These are phyloP conservation scores for Decorospora gaudefroyi DNA, from an alignment of 2,329 filamentous ascomycete genomes.

Conservation along the genomic window DNA sequence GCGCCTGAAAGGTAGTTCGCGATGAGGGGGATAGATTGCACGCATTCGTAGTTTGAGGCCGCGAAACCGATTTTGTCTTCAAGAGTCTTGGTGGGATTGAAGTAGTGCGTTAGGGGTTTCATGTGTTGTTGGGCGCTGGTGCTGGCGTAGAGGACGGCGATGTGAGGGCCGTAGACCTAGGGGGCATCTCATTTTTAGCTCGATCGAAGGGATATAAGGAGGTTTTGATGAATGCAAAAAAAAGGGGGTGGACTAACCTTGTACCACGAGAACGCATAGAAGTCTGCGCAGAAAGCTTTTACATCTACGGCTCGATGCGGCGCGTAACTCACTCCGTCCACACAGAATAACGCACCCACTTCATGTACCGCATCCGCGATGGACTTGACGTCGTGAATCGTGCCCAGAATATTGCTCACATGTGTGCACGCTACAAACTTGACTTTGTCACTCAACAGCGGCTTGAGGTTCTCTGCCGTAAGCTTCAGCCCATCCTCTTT, in stretches of 20 bases:
- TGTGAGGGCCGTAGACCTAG: slow-evolving; percentile 73
- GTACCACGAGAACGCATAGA: slow-evolving; percentile 82
- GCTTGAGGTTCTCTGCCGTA: slow-evolving; percentile 59
- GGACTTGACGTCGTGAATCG: slow-evolving; percentile 65
- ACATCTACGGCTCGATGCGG: slow-evolving; percentile 74
- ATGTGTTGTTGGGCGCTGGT: slow-evolving; percentile 61
- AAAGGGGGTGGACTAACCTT: slow-evolving; percentile 61
- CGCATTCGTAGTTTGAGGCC: slow-evolving; percentile 71
- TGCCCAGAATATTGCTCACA: slow-evolving; percentile 73
- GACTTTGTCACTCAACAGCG: slow-evolving; percentile 66
- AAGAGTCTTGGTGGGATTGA: slow-evolving; percentile 64
- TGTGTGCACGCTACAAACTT: slow-evolving; percentile 75
- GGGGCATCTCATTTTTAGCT: neutral
- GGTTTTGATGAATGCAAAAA: neutral
- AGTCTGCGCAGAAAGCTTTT: slow-evolving; percentile 68
- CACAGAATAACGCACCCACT: slow-evolving; percentile 65
- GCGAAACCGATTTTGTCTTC: slow-evolving; percentile 71
- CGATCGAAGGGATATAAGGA: neutral
- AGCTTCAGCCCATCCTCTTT: slow-evolving; percentile 61
- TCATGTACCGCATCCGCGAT: slow-evolving; percentile 59
- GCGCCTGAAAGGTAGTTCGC: slow-evolving; percentile 62
- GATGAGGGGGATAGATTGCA: slow-evolving; percentile 65
- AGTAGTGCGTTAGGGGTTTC: slow-evolving; percentile 66
- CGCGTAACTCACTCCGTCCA: slow-evolving; percentile 77
- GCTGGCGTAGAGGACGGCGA: slow-evolving; percentile 71